Evolutionary conservation across 1,284 basidiomycete genomes (phyloP).

Genomic region (Irpex sp.): DNA sequence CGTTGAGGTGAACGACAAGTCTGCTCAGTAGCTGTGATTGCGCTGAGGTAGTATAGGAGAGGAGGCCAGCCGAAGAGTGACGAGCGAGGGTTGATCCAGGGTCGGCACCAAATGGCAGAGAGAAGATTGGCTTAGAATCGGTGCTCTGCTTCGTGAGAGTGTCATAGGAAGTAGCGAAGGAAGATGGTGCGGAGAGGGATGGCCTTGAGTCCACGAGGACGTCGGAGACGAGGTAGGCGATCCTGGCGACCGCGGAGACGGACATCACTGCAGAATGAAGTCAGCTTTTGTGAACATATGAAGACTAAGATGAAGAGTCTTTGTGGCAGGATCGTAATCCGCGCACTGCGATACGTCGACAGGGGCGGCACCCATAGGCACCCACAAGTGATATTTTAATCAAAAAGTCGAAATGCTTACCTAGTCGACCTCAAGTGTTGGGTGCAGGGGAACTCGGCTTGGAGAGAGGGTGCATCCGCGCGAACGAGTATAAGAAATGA

Average conservation of each 20-base stretch:
- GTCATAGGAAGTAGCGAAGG: slow-evolving; percentile 25
- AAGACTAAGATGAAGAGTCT: not conserved
- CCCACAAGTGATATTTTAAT: slow-evolving; percentile 1
- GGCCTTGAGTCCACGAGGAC: slow-evolving; percentile 54
- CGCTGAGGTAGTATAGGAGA: slow-evolving; percentile 47
- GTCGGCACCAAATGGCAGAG: slow-evolving; percentile 56
- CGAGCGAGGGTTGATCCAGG: slow-evolving; percentile 48
- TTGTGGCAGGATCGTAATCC: not conserved
- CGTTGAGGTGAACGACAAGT: slow-evolving; percentile 52
- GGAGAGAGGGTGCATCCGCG: not conserved
- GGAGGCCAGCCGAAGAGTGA: slow-evolving; percentile 32
- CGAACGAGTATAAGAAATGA: not conserved
- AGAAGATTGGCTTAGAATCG: slow-evolving; percentile 21
- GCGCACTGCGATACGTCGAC: not conserved
- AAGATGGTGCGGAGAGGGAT: slow-evolving; percentile 28
- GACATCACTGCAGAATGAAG: slow-evolving; percentile 25
- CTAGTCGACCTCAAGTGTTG: not conserved
- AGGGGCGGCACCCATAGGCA: slow-evolving; percentile 1
- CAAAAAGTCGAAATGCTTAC: not conserved
- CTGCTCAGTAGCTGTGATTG: slow-evolving; percentile 42
- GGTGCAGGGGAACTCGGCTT: not conserved
- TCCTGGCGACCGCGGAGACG: slow-evolving; percentile 48
- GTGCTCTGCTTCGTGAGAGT: slow-evolving; percentile 9
- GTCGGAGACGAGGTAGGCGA: slow-evolving; percentile 67
- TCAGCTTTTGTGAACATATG: not conserved